Evolutionary conservation across 2,329 filamentous ascomycete genomes (phyloP).

Genomic region (Penicillium sp.): DNA sequence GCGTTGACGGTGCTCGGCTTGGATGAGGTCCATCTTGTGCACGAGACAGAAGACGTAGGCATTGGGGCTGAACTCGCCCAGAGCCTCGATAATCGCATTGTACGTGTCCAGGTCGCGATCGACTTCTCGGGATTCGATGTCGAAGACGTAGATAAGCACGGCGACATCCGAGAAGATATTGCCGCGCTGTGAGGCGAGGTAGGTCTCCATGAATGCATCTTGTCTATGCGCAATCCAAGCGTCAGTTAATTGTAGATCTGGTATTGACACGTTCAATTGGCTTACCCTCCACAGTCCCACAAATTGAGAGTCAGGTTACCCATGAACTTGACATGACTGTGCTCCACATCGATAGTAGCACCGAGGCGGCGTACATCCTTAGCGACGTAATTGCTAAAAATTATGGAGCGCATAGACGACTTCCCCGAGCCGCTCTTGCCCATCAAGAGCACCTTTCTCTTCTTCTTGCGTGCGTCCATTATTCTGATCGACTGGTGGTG

Average conservation of each 20-base stretch:
- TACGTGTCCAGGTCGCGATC: conserved; percentile 92
- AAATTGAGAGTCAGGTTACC: conserved; percentile 95
- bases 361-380: conserved; percentile 90
- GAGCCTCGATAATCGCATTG: conserved; percentile 80
- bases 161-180: conserved; percentile 97
- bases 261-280: not conserved
- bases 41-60: conserved; percentile 92
- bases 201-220: conserved; percentile 98
- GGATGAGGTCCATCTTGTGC: conserved; percentile 98
- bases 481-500: conserved; percentile 10
- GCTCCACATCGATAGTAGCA: conserved; percentile 96
- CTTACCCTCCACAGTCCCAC: conserved; percentile 93
- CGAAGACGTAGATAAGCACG: conserved; percentile 98
- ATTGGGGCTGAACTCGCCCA: conserved; percentile 76
- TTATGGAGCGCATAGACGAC: conserved; percentile 97
- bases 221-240: conserved; percentile 57
- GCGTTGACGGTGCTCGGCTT: conserved; percentile 70
- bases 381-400: conserved; percentile 98
- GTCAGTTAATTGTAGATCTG: not conserved
- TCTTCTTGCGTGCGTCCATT: conserved; percentile 59
- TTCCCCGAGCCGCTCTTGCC: conserved; percentile 97
- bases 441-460: conserved; percentile 86
- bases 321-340: conserved; percentile 98
- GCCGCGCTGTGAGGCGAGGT: conserved; percentile 88
- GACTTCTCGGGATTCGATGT: conserved; percentile 93